phyloP scores from a whole-genome alignment of 2,329 filamentous ascomycete genomes.

The Mycocentrospora acerina region DNA sequence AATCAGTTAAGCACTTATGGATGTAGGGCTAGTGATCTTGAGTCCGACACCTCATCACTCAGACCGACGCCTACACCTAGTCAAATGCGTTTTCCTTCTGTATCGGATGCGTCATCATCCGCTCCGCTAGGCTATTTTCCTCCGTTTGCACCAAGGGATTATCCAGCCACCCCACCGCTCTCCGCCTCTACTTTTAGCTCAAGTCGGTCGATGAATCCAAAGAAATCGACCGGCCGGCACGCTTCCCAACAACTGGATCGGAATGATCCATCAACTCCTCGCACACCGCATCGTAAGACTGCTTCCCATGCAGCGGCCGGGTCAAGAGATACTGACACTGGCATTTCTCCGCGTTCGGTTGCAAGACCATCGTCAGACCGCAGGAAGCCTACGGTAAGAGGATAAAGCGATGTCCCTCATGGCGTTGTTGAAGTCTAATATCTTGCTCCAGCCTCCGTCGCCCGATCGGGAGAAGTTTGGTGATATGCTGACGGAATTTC shows the following conservation, averaged over 20 bases:
- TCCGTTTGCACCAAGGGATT: slow-evolving; percentile 10
- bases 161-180: slow-evolving; percentile 17
- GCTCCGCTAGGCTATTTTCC: slow-evolving; percentile 13
- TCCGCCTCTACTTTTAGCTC: slow-evolving; percentile 7
- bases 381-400: slow-evolving; percentile 29
- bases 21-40: slow-evolving; percentile 25
- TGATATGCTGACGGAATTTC: slow-evolving; percentile 28
- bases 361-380: slow-evolving; percentile 21
- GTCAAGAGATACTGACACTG: slow-evolving; percentile 20
- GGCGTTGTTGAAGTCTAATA: slow-evolving; percentile 11
- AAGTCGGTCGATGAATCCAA: slow-evolving; percentile 5
- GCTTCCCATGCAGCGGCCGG: slow-evolving; percentile 14
- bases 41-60: slow-evolving; percentile 31
- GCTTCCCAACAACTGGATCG: slow-evolving; percentile 9
- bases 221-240: slow-evolving; percentile 8
- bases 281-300: slow-evolving; percentile 14
- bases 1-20: slow-evolving; percentile 25
- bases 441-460: slow-evolving; percentile 19
- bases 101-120: slow-evolving; percentile 19
- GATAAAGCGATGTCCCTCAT: background rate
- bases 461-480: slow-evolving; percentile 23
- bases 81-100: slow-evolving; percentile 16
- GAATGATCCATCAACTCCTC: slow-evolving; percentile 14
- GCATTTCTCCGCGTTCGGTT: slow-evolving; percentile 25
- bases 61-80: slow-evolving; percentile 27